A percentile compares a stretch with the other conserved stretches of the same genome.
phyloP scores from a whole-genome alignment of 2,329 filamentous ascomycete genomes.

The Colletotrichum truncatum region DNA sequence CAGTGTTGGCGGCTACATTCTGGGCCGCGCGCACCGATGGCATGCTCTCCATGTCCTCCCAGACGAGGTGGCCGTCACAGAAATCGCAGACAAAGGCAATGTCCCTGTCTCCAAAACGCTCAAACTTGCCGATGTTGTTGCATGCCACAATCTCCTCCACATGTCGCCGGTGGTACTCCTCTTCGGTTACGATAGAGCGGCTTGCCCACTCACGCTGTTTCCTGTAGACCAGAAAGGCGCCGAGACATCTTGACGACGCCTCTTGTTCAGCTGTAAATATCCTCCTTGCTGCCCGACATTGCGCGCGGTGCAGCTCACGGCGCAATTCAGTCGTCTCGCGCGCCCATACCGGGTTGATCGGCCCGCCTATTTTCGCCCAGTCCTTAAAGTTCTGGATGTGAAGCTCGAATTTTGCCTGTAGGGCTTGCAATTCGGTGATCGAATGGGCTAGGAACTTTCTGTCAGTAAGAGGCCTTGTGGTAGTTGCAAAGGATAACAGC shows the following conservation, averaged over 20 bases:
- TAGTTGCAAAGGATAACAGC: not conserved
- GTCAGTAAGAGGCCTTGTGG: slow-evolving; percentile 28
- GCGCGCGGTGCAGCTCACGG: slow-evolving; percentile 63
- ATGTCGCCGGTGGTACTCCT: slow-evolving; percentile 47
- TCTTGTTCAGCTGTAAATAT: slow-evolving; percentile 63
- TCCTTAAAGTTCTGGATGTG: slow-evolving; percentile 61
- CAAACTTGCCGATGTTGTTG: slow-evolving; percentile 63
- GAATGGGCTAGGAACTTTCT: slow-evolving; percentile 53
- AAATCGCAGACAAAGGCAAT: slow-evolving; percentile 69
- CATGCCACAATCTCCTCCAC: slow-evolving; percentile 61
- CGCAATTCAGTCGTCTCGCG: slow-evolving; percentile 60
- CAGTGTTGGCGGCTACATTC: slow-evolving; percentile 1
- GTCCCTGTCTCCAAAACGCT: slow-evolving; percentile 62
- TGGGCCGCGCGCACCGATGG: slow-evolving; percentile 50
- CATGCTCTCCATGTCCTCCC: slow-evolving; percentile 64
- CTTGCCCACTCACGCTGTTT: slow-evolving; percentile 51
- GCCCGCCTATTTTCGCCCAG: slow-evolving; percentile 63
- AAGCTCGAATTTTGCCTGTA: slow-evolving; percentile 55
- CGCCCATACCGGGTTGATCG: slow-evolving; percentile 65
- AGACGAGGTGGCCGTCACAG: slow-evolving; percentile 68
- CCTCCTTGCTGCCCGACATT: slow-evolving; percentile 65
- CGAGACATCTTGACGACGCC: slow-evolving; percentile 59
- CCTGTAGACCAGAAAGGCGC: slow-evolving; percentile 63
- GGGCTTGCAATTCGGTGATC: slow-evolving; percentile 56
- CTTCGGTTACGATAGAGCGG: slow-evolving; percentile 36